Base-by-base conservation (phyloP, 2,329 filamentous ascomycete genomes). In the Aspergillus puulaauensis region DNA sequence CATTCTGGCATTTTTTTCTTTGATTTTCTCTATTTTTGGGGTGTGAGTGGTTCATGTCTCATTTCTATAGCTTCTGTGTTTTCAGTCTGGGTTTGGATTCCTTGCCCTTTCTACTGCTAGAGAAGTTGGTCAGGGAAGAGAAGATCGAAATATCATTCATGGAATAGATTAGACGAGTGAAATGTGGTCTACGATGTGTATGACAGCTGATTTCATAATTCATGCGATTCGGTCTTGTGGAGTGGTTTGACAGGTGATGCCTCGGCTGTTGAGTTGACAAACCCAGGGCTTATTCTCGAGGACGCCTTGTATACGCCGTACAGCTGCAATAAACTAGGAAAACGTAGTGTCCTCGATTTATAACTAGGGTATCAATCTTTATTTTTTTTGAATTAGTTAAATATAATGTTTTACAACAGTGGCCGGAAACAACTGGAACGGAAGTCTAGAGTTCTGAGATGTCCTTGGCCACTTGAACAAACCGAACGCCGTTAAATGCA, bases 361-460 rank as follows among this genome's bases (percentile, higher is more conserved):
- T 57, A 27, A 43, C 52, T 52, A 45, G 57, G 54, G 61, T 63
- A 61, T 63, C 57, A 40, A 54, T 53, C 24, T 44, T 57, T 49
- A 27, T 44, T 57, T 57, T 49, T 52, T 27, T 7, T 57, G n/a
- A n/a, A 24, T 44, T 9, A 17, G 17, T 19, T 6, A 41, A 19
- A 21, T 24, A 44, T 35, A 12, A 15, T 57, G 40, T 19, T 53
- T 45, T 57, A 57, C 55, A 53, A 47, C 19, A 27, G 24, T 6
- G 33, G 33, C 39, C 33, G 31, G 21, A 37, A 15, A 6, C 24
- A 35, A 46, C 44, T 12, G 46, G 40, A n/a, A 46, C n/a, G 12
- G 19, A 46, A 4, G 17, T 17, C 19, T 45, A 39, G 41, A 9
- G 40, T 24, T n/a, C 17, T 14, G 17, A 35, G 27, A 35, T 24